Base-by-base conservation (phyloP, 2,329 filamentous ascomycete species). In the Alternaria consortialis region DNA sequence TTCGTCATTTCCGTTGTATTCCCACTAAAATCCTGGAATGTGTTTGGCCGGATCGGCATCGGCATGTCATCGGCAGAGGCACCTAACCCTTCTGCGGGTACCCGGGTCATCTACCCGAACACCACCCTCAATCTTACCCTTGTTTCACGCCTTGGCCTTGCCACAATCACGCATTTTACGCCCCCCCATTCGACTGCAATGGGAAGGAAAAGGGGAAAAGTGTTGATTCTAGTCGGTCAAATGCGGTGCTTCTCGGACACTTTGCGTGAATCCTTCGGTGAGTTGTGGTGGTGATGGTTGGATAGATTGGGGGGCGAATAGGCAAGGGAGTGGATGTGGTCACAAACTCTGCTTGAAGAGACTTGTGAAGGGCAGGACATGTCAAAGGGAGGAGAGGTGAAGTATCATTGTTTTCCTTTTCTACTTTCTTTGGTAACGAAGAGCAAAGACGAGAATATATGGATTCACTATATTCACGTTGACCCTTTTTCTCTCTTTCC, bases 161-260 rank as follows among this genome's bases (percentile, higher is more conserved):
- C 39, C 46, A 50, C 46, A 50, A 36, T 36, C 46, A 40, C 17
- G 37, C 37, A 40, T 40, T 40, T 23, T 23, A 40, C 17, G 37
- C 37, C 23, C 47, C 42, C 47, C 34, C 37, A 27, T 37, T 52
- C 31, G 23, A 52, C 57, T 56, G 44, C 25, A 56, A 56, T 17
- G 37, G 57, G 57, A 60, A 60, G 53, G 44, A 55, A 37, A 56
- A 5, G 25, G 15, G 23, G 17, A 60, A 51, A 56, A 39, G 57
- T 56, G 57, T 60, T 46, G 57, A 60, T 60, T 60, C 53, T 60
- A 51, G 57, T 60, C 57, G 57, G 57, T 60, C 57, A 60, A 60
- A 39, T 60, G 48, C 57, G 57, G 52, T 60, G 57, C 46, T 60
- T 60, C 55, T 51, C 55, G 52, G 57, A 52, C 52, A 23, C 46